Percentiles rank a stretch among this genome's conserved stretches.
phyloP scores from a whole-genome alignment of 2,329 filamentous ascomycete genomes.

The Cladosporium sphaerospermum region DNA sequence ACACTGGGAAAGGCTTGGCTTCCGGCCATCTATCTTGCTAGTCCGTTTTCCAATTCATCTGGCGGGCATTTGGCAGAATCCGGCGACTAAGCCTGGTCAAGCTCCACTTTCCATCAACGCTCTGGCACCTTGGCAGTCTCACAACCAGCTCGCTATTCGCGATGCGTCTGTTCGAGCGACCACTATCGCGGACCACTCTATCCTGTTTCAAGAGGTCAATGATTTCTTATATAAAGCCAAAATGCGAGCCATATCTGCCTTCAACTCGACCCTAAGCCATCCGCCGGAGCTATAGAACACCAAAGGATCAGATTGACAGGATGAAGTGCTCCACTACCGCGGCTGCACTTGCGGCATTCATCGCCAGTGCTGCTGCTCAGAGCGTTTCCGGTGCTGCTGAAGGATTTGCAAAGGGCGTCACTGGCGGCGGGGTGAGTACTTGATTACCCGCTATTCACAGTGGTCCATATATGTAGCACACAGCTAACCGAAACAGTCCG shows the following conservation, averaged over 20 bases:
- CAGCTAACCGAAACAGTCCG: slow-evolving; percentile 40
- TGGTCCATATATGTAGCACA: too few relatives aligned
- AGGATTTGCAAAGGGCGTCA: slow-evolving; percentile 50
- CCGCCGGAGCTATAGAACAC: background rate
- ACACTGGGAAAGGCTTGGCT: too few relatives aligned
- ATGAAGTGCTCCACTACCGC: slow-evolving; percentile 24
- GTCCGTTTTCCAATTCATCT: too few relatives aligned
- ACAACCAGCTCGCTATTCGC: background rate
- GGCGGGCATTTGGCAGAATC: background rate
- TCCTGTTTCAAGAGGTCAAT: too few relatives aligned
- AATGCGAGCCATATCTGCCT: background rate
- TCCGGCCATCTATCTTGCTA: too few relatives aligned
- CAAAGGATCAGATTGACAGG: slow-evolving; percentile 1
- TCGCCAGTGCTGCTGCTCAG: slow-evolving; percentile 19
- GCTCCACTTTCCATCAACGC: background rate
- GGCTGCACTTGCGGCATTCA: slow-evolving; percentile 16
- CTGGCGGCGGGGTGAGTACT: slow-evolving; percentile 52
- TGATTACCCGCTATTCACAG: slow-evolving; percentile 39
- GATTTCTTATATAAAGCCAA: background rate
- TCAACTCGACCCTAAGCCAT: too few relatives aligned
- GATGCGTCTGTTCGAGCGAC: background rate
- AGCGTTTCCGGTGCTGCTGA: slow-evolving; percentile 35
- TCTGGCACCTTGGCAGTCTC: background rate
- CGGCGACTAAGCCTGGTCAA: background rate
- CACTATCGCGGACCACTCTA: too few relatives aligned